Conservation (phyloP, 2,329 filamentous ascomycete species). For the Hymenoscyphus linearis region DNA sequence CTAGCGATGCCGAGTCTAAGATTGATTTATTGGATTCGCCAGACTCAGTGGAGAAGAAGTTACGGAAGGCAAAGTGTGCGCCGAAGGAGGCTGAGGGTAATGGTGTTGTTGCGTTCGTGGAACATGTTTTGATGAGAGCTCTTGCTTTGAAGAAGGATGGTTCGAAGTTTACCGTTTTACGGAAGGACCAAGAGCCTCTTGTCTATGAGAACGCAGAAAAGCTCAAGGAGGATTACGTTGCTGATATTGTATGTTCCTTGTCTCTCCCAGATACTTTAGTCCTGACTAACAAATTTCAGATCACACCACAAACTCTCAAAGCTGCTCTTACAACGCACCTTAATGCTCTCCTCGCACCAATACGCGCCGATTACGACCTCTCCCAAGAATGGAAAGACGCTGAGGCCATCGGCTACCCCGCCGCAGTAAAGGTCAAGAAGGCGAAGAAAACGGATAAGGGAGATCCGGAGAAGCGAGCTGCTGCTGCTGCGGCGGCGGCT, state of each 20-base stretch:
- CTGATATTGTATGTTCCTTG: conserved; percentile 59
- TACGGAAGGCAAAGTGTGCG: conserved; percentile 76
- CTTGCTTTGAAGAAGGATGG: conserved; percentile 52
- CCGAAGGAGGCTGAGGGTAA: conserved; percentile 78
- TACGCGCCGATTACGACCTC: conserved; percentile 66
- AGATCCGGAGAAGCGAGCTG: conserved; percentile 30
- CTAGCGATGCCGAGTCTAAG: conserved; percentile 73
- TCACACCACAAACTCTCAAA: conserved; percentile 85
- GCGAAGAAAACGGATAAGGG: conserved; percentile 48
- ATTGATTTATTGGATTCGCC: conserved; percentile 85
- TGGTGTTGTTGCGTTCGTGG: conserved; percentile 78
- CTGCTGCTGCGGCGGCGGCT: conserved; percentile 27
- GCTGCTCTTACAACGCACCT: conserved; percentile 73
- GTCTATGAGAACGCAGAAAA: conserved; percentile 72
- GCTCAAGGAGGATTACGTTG: conserved; percentile 73
- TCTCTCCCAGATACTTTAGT: conserved; percentile 1
- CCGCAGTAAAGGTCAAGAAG: conserved; percentile 64
- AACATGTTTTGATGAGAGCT: conserved; percentile 80
- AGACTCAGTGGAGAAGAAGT: conserved; percentile 72
- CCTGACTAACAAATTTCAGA: conserved; percentile 36
- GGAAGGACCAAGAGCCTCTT: conserved; percentile 66
- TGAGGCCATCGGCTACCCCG: conserved; percentile 75
- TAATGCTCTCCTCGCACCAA: conserved; percentile 68
- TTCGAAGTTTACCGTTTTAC: conserved; percentile 60
- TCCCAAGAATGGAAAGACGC: conserved; percentile 77